A percentile compares a stretch with the other conserved stretches of the same genome.
Evolutionary conservation across 140 eudicot species (phyloP).

Genomic region (Cichorium intybus): DNA sequence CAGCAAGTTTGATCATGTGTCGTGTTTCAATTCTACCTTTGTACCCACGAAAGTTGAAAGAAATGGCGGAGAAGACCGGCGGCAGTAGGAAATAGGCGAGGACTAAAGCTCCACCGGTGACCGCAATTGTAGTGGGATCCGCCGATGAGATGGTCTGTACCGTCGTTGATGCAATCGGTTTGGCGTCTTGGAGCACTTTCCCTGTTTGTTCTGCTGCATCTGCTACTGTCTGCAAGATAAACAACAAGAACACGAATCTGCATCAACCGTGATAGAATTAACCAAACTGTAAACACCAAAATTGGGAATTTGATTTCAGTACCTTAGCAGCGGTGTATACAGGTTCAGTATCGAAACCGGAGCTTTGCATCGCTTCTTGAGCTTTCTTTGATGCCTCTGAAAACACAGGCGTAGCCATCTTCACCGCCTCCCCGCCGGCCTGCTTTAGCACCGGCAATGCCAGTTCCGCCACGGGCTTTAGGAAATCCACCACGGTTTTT

Average conservation of each 20-base stretch:
- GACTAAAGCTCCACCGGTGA: constrained; percentile 69
- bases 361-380: constrained; percentile 76
- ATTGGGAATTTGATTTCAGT: background rate
- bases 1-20: background rate
- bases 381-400: constrained; percentile 85
- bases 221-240: constrained; percentile 67
- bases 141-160: constrained; percentile 70
- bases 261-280: background rate
- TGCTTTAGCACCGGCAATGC: constrained; percentile 77
- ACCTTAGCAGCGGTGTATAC: constrained; percentile 82
- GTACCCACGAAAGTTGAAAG: constrained; percentile 79
- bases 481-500: constrained; percentile 44
- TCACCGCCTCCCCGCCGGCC: constrained; percentile 80
- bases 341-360: constrained; percentile 74
- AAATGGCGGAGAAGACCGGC: constrained; percentile 66
- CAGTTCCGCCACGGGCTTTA: constrained; percentile 71
- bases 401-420: constrained; percentile 70
- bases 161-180: constrained; percentile 80
- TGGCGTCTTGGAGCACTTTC: constrained; percentile 67
- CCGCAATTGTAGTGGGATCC: constrained; percentile 68
- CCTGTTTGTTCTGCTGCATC: constrained; percentile 91
- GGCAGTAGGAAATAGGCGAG: constrained; percentile 81
- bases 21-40: constrained; percentile 46
- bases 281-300: background rate
- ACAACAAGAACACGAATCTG: background rate